phyloP scores from a whole-genome alignment of 768 basidiomycete genomes.

The Naganishia onofrii region DNA sequence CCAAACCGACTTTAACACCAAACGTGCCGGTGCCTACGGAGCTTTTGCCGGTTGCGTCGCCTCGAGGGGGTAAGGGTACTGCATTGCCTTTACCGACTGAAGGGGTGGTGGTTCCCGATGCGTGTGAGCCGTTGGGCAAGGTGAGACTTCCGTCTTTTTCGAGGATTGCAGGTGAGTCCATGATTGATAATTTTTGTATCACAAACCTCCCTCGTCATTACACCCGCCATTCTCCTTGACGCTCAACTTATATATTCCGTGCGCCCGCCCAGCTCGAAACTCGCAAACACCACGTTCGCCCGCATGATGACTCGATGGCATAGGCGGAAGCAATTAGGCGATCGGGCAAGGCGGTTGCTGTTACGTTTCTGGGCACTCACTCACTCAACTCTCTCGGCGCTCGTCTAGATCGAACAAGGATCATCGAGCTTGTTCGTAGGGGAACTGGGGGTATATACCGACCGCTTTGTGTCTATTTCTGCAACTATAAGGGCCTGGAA shows the following conservation, averaged over 20 bases:
- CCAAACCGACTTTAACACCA: constrained; percentile 81
- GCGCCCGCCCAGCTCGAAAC: too few relatives aligned
- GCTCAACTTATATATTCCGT: neutral
- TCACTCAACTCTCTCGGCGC: too few relatives aligned
- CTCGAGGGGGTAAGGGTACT: constrained; percentile 23
- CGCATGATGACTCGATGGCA: neutral
- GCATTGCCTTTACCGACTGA: constrained; percentile 9
- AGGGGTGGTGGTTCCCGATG: constrained; percentile 24
- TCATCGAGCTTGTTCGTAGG: too few relatives aligned
- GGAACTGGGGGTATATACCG: too few relatives aligned
- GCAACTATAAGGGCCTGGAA: too few relatives aligned
- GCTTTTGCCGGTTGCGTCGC: constrained; percentile 18
- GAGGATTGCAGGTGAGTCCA: constrained; percentile 31
- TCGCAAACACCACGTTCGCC: too few relatives aligned
- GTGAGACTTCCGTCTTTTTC: constrained; percentile 30
- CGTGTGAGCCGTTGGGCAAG: constrained; percentile 24
- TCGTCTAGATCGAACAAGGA: too few relatives aligned
- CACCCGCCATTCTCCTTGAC: neutral
- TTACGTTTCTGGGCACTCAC: neutral
- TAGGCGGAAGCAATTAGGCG: neutral
- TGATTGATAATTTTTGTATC: neutral
- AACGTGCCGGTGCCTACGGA: constrained; percentile 43
- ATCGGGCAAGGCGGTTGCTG: neutral
- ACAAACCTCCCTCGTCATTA: neutral
- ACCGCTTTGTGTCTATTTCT: too few relatives aligned